Evolutionary conservation across 2,329 filamentous ascomycete species (phyloP), one percentile per base, ranked within the genome.

Genomic region (Clonostachys solani): DNA sequence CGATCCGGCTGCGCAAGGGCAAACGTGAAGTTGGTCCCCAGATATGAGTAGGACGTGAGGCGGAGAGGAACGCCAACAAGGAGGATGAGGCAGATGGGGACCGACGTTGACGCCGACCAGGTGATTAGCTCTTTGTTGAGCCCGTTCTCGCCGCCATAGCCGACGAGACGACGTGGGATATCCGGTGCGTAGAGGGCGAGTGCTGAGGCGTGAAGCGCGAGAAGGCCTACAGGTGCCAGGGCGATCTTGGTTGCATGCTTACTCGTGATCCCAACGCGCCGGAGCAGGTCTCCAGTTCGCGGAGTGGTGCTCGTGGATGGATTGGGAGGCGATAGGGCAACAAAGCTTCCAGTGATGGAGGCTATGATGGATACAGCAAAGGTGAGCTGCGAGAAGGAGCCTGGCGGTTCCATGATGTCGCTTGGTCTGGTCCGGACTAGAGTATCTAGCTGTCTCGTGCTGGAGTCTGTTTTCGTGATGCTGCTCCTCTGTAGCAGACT

Each of bases 1-100:
- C 57, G 52, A 48, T 73, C 65, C 2, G 78, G 78, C 45, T 63
- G 55, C 1, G 69, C 60, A 3, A 82, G 67, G 3, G 66, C 63
- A 52, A 79, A 82, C 0, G 77, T 81, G 53, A 81, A 81, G 48
- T 77, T 70, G 10, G 58, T 62, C 2, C 77, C 78, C 0, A 81
- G 65, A 0, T 66, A 58, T 0, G 61, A 58, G 52, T 71, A 80
- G 0, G 75, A 67, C 0, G 62, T 47, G 12, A 67, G 48, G 6
- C 64, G 64, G 5, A 67, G 53, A 19, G 61, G 58, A 5, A 59
- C 50, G 13, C 63, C 64, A 16, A 52, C 50, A 46, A 48, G 51
- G 9, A 66, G 48, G 43, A 65, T 53, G 9, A 62, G 47, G 2
- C 52, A 51, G 23, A 69, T 49, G 5, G 62, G 58, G 17, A 66